These are phyloP conservation scores for Chrysoporthe cubensis DNA, from an alignment of 2,329 filamentous ascomycete species.

Conservation along the genomic window DNA sequence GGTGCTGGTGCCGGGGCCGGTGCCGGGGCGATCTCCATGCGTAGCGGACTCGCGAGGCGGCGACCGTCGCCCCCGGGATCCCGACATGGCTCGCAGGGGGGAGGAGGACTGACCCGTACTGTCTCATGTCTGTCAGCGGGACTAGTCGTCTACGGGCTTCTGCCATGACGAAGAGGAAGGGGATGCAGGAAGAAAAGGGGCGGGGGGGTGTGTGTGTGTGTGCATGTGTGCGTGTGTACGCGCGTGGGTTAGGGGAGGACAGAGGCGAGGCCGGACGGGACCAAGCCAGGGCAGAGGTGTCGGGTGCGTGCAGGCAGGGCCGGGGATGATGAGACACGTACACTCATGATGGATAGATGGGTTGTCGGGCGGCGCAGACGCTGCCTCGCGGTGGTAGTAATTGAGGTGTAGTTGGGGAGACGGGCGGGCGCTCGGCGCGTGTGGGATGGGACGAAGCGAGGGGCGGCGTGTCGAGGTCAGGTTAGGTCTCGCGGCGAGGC, in stretches of 20 bases:
- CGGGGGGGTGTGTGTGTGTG: too few relatives aligned
- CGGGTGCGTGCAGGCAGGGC: background rate
- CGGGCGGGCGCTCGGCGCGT: too few relatives aligned
- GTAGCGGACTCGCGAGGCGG: background rate
- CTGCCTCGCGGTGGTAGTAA: background rate
- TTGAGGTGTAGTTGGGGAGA: background rate
- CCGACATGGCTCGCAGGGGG: background rate
- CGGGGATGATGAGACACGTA: background rate
- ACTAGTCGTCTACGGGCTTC: background rate
- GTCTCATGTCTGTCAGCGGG: conserved; percentile 45
- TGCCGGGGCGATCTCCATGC: background rate
- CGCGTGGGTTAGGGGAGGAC: background rate
- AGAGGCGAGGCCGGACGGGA: background rate
- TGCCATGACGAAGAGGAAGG: background rate
- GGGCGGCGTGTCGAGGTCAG: background rate
- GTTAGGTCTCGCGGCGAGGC: background rate
- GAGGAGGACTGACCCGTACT: conserved; percentile 58
- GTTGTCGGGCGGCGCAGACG: background rate
- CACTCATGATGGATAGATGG: conserved; percentile 9
- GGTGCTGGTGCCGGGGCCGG: too few relatives aligned
- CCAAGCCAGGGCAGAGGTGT: background rate
- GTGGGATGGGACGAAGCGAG: background rate
- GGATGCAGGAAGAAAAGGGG: background rate
- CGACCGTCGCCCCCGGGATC: background rate
- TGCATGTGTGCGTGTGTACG: too few relatives aligned